Conservation (phyloP, 805 yeast genomes). For the Saturnispora quitensis region DNA sequence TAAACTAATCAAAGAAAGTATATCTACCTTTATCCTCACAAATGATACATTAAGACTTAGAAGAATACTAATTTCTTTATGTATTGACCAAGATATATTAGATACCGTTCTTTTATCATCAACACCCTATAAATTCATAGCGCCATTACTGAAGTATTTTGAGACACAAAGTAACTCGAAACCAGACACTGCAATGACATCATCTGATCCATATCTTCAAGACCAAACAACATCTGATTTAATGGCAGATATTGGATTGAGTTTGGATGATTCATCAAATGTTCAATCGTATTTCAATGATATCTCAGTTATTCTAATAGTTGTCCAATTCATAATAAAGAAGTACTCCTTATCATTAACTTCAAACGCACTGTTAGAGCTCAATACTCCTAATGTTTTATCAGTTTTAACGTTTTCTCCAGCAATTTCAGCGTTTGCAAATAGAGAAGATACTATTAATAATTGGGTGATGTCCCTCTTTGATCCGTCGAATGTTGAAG, state of each 20-base stretch:
- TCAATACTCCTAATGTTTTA: conserved; percentile 3
- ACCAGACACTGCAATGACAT: conserved; percentile 14
- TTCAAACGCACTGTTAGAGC: conserved; percentile 12
- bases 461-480: conserved; percentile 79
- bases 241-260: conserved; percentile 22
- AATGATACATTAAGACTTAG: conserved; percentile 37
- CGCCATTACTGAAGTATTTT: conserved; percentile 40
- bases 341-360: conserved; percentile 4
- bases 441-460: conserved; percentile 26
- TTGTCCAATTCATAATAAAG: conserved; percentile 25
- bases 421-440: background rate
- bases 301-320: conserved; percentile 51
- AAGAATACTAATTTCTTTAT: conserved; percentile 44
- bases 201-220: conserved; percentile 10
- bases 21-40: conserved; percentile 29
- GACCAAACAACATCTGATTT: conserved; percentile 17
- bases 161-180: conserved; percentile 32
- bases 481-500: conserved; percentile 47
- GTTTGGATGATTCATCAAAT: conserved; percentile 53
- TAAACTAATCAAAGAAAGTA: conserved; percentile 24
- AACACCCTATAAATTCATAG: conserved; percentile 33
- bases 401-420: conserved; percentile 7
- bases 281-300: conserved; percentile 58
- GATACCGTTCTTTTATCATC: conserved; percentile 34
- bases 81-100: conserved; percentile 34